phyloP scores from a whole-genome alignment of 371 early-diverging fungal genomes.

The Blakeslea trispora region DNA sequence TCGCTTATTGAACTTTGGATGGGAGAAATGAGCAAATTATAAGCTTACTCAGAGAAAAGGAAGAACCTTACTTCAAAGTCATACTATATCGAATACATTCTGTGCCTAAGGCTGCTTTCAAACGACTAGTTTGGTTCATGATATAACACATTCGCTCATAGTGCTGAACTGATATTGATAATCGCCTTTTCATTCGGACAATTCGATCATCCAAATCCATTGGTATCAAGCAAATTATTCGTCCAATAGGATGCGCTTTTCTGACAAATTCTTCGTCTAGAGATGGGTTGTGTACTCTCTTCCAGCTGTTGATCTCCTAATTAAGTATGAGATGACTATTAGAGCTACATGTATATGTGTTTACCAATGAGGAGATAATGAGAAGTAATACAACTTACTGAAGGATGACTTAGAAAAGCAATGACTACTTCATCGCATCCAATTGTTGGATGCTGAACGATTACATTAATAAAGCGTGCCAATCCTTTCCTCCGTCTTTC shows the following conservation, averaged over 20 bases:
- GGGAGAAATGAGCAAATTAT: too few species aligned
- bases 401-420: conserved; percentile 69
- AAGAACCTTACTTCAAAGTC: conserved; percentile 44
- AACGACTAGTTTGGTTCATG: conserved; percentile 57
- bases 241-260: conserved; percentile 19
- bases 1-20: conserved; percentile 35
- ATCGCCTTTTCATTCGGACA: conserved; percentile 24
- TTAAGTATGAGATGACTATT: not conserved
- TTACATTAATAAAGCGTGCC: conserved; percentile 70
- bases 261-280: conserved; percentile 55
- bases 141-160: conserved; percentile 57
- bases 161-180: conserved; percentile 48
- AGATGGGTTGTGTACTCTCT: conserved; percentile 42
- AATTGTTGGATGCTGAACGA: conserved; percentile 77
- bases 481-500: conserved; percentile 74
- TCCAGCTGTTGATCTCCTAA: conserved; percentile 42
- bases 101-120: conserved; percentile 56
- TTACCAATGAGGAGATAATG: not conserved
- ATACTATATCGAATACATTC: conserved; percentile 57
- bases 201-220: conserved; percentile 43
- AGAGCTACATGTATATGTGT: not conserved
- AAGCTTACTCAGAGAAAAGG: not conserved
- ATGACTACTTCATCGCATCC: conserved; percentile 65
- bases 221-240: conserved; percentile 30
- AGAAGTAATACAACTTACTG: conserved; percentile 34